Evolutionary conservation across 2,329 filamentous ascomycete genomes (phyloP), one percentile per base, ranked within the genome.

Genomic region (Geosmithia flava): DNA sequence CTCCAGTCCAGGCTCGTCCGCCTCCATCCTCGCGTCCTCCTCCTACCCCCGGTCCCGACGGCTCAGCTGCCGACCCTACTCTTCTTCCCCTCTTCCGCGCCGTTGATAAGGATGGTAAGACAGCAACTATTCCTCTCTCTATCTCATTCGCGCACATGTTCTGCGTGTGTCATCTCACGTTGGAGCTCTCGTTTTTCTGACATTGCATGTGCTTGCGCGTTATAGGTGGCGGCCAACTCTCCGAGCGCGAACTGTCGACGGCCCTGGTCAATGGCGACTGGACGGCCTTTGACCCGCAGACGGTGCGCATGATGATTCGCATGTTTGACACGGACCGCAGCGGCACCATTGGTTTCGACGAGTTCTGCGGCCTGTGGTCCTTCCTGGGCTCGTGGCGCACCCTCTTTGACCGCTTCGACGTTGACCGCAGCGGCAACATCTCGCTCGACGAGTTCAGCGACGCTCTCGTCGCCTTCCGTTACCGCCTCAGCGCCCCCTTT

Each of bases 221-320:
- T 45, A 27, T 23, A 78, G 83, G 81, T 49, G 88, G 78, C 47
- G 90, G 91, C 19, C 81, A 89, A 54, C 76, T 98, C 44, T 89
- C 85, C 2, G 90, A 95, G 66, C 75, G 75, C 47, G 91, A 97
- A 65, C 81, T 98, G 42, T 84, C 87, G 10, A 83, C 86, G 1
- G 93, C 93, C 19, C 80, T 98, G 6, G 90, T 97, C 51, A 98
- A 98, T 62, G 91, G 90, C 48, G 93, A 98, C 72, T 96, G 87
- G 80, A 87, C 87, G 1, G 80, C 88, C 4, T 98, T 98, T 64
- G 90, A 98, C 66, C 76, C 82, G 4, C 86, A 95, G 58, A 98
- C 93, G 1, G 90, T 97, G 54, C 85, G 85, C 60, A 95, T 97
- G 87, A 96, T 98, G 90, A 96, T 98, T 56, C 85, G 90, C 61